A percentile compares a stretch with the other conserved stretches of the same genome.
Conservation (phyloP, 495 filamentous ascomycete species). For the Evansstolkia leycettana region DNA sequence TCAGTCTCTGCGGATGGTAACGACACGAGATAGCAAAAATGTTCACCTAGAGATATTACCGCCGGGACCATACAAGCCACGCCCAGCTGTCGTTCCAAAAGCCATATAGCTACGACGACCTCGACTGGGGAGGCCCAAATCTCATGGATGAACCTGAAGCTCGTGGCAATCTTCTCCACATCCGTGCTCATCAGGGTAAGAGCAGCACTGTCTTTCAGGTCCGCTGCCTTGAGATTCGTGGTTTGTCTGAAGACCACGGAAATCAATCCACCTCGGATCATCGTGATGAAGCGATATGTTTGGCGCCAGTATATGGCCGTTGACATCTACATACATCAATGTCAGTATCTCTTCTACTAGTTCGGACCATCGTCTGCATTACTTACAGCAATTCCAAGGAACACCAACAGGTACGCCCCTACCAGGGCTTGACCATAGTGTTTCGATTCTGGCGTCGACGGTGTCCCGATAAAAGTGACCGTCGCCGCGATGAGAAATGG, state of each 20-base stretch:
- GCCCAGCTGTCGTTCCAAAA: conserved; percentile 40
- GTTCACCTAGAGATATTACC: conserved; percentile 26
- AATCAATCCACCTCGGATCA: conserved; percentile 37
- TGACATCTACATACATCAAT: too few species aligned
- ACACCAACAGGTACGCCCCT: conserved; percentile 41
- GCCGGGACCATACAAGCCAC: conserved; percentile 31
- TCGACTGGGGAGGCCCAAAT: conserved; percentile 39
- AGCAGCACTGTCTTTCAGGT: conserved; percentile 25
- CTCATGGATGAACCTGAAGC: conserved; percentile 28
- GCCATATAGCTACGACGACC: conserved; percentile 35
- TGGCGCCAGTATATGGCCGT: conserved; percentile 39
- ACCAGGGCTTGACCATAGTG: conserved; percentile 44
- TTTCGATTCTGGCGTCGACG: conserved; percentile 8
- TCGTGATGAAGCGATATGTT: conserved; percentile 36
- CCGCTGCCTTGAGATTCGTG: conserved; percentile 10
- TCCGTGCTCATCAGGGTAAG: conserved; percentile 47
- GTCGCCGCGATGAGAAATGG: conserved; percentile 44
- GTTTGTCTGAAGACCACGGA: conserved; percentile 32
- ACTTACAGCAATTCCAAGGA: conserved; percentile 41
- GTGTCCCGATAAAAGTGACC: conserved; percentile 15
- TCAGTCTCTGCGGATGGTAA: neutral
- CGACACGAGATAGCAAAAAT: conserved; percentile 12
- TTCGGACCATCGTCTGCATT: conserved; percentile 4
- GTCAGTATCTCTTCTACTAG: too few species aligned
- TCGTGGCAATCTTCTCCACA: conserved; percentile 26